A percentile compares a stretch with the other conserved stretches of the same genome.
Evolutionary conservation across 345 rosid genomes (phyloP).

Genomic region (Bruguiera sexangula): DNA sequence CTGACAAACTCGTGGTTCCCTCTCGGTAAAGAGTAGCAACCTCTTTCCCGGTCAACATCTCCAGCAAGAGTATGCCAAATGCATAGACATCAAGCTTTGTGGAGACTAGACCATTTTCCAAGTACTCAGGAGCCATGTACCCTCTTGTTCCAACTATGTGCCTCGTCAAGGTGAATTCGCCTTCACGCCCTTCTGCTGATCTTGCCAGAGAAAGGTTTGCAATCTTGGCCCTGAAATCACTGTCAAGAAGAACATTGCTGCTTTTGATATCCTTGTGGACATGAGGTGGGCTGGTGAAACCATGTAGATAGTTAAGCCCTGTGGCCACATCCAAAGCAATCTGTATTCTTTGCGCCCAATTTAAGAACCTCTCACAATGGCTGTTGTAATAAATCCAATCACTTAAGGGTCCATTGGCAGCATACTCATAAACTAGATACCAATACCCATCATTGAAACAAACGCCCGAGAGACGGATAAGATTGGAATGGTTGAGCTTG

Average conservation of each 20-base stretch:
- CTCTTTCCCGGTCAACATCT: constrained; percentile 65
- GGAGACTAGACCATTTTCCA: constrained; percentile 69
- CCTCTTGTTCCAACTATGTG: constrained; percentile 86
- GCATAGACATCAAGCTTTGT: constrained; percentile 82
- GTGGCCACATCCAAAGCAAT: constrained; percentile 66
- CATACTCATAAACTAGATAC: constrained; percentile 75
- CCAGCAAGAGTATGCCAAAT: constrained; percentile 67
- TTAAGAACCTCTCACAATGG: constrained; percentile 35
- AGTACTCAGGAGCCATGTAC: constrained; percentile 81
- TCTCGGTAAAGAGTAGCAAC: constrained; percentile 35
- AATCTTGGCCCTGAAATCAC: constrained; percentile 54
- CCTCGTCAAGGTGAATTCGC: constrained; percentile 59
- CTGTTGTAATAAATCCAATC: constrained; percentile 51
- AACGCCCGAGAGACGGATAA: constrained; percentile 66
- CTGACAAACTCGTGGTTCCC: constrained; percentile 29
- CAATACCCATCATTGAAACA: constrained; percentile 61
- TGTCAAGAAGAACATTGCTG: constrained; percentile 49
- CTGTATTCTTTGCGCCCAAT: constrained; percentile 55
- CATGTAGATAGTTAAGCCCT: constrained; percentile 78
- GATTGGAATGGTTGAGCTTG: constrained; percentile 65
- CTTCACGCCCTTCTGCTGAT: constrained; percentile 41
- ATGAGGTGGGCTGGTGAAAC: constrained; percentile 51
- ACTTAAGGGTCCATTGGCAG: constrained; percentile 60
- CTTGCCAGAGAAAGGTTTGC: constrained; percentile 49
- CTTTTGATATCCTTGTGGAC: constrained; percentile 51